Evolutionary conservation across 2,329 filamentous ascomycete species (phyloP), one percentile per base, ranked within the genome.

Genomic region (Diplodia seriata): DNA sequence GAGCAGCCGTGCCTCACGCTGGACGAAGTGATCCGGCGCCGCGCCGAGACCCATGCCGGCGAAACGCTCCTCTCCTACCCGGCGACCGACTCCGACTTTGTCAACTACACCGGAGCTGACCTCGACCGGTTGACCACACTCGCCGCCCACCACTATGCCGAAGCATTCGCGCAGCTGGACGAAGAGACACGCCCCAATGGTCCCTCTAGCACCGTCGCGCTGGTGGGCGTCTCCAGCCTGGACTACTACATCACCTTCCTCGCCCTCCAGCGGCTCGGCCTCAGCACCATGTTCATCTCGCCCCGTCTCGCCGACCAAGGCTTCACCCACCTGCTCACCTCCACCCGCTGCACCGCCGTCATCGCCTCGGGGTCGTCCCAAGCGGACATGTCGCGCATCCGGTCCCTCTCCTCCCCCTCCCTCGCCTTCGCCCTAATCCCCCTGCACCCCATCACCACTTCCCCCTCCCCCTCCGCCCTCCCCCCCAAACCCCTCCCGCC

Each of bases 261-360:
- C 51, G 86, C 85, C 0, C 72, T 89, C 53, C 82, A 81, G 38
- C 83, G 85, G 68, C 76, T 89, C 9, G 86, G 87, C 9, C 85
- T 86, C 75, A 83, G 85, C 0, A 79, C 82, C 2, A 75, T 88
- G 1, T 81, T 87, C 38, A 77, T 88, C 2, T 87, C 85, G 0
- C 85, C 84, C 2, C 77, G 86, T 8, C 79, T 88, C 2, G 81
- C 85, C 9, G 63, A 66, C 40, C 63, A 66, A 47, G 63, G 63
- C n/a, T 66, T 66, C 23, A 23, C 51, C 11, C 63, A 66, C n/a
- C 40, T 66, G 3, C 63, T 66, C 31, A 18, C 29, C 36, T 56
- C 53, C 5, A 57, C 53, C 14, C 38, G 20, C 14, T 66, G 63
- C 51, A 18, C 36, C 14, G 63, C 40, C 20, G 53, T 56, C 20